Base-by-base conservation (phyloP, 2,329 filamentous ascomycete genomes). In the Coniella lustricola region DNA sequence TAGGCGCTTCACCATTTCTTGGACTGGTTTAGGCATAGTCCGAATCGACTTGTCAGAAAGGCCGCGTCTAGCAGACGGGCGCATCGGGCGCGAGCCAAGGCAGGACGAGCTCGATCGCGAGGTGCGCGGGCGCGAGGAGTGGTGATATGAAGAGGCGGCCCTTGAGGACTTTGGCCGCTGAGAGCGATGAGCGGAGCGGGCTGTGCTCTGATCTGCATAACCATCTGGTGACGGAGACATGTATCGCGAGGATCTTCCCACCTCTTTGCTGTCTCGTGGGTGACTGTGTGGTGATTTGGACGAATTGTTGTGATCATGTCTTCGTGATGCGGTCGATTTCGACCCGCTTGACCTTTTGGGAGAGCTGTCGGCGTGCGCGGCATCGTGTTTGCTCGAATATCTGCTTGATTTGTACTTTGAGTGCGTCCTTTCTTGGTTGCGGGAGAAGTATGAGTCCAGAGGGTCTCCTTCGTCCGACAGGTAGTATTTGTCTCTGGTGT, bases 401-500 rank as follows among this genome's bases (percentile, higher is more conserved):
- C 47, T 44, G 7, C 13, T 34, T 29, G 33, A n/a, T 25, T 44
- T 40, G 16, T 42, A 9, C 13, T 39, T 44, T 10, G 35, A 7
- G 29, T 34, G 16, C 1, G 14, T 21, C 12, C 17, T 42, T 14
- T 21, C 29, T 29, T 34, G 35, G 14, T 25, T 33, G 14, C 17
- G 25, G 20, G 44, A 25, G 25, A 39, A 39, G 37, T 50, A 44
- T 7, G 43, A 32, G 17, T 40, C 50, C 18, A 51, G 9, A 2
- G 41, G 42, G 17, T 51, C 54, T 1, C 54, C 52, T n/a, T 52
- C 52, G 18, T 29, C 46, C 9, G 55, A 57, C 16, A 57, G 44
- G 21, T 57, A 56, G 40, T 52, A 56, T 49, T 42, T 56, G 35
- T 57, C 55, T 10, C 37, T 51, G 3, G 55, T 52, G 13, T 55